A percentile compares a stretch with the other conserved stretches of the same genome.
Evolutionary conservation across 371 early-diverging fungal species (phyloP).

Genomic region (Zopfochytrium polystomum): DNA sequence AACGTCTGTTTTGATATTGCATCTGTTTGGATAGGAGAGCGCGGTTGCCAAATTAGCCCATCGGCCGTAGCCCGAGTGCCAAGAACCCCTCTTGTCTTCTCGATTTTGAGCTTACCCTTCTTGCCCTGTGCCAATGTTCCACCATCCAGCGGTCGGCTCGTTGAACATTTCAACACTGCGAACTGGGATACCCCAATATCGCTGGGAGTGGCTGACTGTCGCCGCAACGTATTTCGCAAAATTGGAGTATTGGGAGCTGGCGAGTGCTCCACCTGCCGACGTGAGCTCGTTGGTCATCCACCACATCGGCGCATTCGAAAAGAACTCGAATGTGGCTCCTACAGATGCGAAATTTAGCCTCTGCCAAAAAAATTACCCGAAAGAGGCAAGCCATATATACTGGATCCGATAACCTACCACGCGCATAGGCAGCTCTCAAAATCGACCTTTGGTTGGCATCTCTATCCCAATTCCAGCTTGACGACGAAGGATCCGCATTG

Average conservation of each 20-base stretch:
- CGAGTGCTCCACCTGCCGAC: slow-evolving; percentile 18
- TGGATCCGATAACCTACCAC: too few relatives aligned
- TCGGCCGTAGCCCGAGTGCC: too few relatives aligned
- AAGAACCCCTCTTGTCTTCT: slow-evolving; percentile 22
- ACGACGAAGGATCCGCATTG: background rate
- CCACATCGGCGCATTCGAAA: slow-evolving; percentile 32
- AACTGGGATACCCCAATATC: slow-evolving; percentile 13
- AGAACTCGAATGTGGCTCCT: slow-evolving; percentile 17
- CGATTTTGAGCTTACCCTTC: slow-evolving; percentile 5
- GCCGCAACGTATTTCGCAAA: slow-evolving; percentile 16
- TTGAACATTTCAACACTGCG: slow-evolving; percentile 19
- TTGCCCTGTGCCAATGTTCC: slow-evolving; percentile 18
- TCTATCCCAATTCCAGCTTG: slow-evolving; percentile 23
- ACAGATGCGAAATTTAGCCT: too few relatives aligned
- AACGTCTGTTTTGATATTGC: too few relatives aligned
- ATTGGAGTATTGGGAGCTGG: background rate
- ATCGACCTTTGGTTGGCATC: slow-evolving; percentile 22
- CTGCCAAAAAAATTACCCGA: too few relatives aligned
- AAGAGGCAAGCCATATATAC: too few relatives aligned
- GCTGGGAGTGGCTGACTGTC: slow-evolving; percentile 14
- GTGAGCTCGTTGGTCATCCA: slow-evolving; percentile 25
- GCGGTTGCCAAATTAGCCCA: too few relatives aligned
- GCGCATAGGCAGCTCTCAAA: slow-evolving; percentile 9
- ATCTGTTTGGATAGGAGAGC: too few relatives aligned
- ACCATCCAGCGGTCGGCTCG: slow-evolving; percentile 23